Evolutionary conservation across 2,329 filamentous ascomycete genomes (phyloP), one percentile per base, ranked within the genome.

Genomic region (Aspergillus niger): DNA sequence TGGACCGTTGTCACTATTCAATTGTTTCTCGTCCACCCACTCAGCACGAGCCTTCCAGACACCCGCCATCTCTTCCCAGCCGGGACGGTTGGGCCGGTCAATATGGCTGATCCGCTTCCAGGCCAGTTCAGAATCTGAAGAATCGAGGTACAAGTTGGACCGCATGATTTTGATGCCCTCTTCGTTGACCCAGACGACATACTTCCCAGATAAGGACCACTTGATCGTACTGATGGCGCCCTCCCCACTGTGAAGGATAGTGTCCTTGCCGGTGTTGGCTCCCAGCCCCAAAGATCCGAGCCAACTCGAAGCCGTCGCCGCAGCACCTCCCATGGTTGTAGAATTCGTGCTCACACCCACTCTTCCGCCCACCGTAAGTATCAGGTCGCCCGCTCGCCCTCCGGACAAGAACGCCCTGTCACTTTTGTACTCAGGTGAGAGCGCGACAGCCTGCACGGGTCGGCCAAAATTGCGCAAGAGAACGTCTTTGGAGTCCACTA

Each of bases 111-210:
- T 91, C 8, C 94, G 86, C 76, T 95, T 96, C 96, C 96, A 99
- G 2, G 93, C 91, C 65, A 90, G 88, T 15, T 97, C 93, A 1
- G 84, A 80, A 70, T 96, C 90, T 11, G 84, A 83, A 63, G 82
- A 87, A 5, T 96, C 91, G 5, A 97, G 82, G 67, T 93, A 87
- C 20, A 96, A 73, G 72, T 95, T 91, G 4, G 92, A 92, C 39
- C 95, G 87, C 93, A 98, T 98, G 62, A 99, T 95, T 75, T 97
- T 97, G 73, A 98, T 96, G 3, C 95, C 95, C 70, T 96, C 90
- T 76, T 99, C 95, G 70, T 98, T 99, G 43, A 96, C 84, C 95
- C 95, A 99, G 0, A 89, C 91, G 1, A 97, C 90, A 71, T 93
- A 98, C 77, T 90, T 95, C 0, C 95, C 94, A 0, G 92, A 94